Base-by-base conservation (phyloP, 495 filamentous ascomycete genomes). In the Corynascus novoguineensis region DNA sequence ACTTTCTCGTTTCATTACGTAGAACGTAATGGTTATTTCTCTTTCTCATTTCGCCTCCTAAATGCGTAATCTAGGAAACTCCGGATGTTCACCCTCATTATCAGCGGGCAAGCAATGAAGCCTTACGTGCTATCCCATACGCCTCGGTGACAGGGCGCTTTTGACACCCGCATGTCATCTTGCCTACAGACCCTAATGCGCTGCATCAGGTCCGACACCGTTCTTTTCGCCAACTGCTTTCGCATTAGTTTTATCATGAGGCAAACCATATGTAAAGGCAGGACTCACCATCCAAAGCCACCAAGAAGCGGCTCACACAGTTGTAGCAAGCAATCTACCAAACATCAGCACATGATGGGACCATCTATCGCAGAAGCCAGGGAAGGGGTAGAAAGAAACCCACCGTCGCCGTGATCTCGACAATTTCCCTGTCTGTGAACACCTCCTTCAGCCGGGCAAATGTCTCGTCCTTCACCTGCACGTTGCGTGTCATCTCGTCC, bases 291-390 rank as follows among this genome's bases (percentile, higher is more conserved):
- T 92, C 86, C 60, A 96, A 66, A 19, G 89, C 89, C 29, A 95
- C 89, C 60, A 95, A 70, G 63, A 95, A 92, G 46, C 89, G 77
- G 61, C 86, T 89, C 11, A 96, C 89, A 69, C 87, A 90, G 67
- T 95, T 95, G 67, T 96, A 95, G 28, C 82, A 83, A n/a, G 85
- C 88, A 55, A 81, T 65, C 72, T 77, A 53, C 15, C 2, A 47
- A n/a, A 31, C 27, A 28, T 51, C 51, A 24, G 62, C 58, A 44
- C 41, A 21, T 0, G 14, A 52, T 21, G n/a, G n/a, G n/a, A 15
- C 27, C 25, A 19, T 57, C 38, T 24, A 5, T 7, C 37, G 10
- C n/a, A 40, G 0, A 24, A 51, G 24, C 1, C 22, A 9, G 11
- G 37, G 12, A 42, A 44, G 47, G 24, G 5, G 14, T 50, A 4